Evolutionary conservation across 371 early-diverging fungal genomes (phyloP), one percentile per base, ranked within the genome.

Genomic region (Mucor indicus): DNA sequence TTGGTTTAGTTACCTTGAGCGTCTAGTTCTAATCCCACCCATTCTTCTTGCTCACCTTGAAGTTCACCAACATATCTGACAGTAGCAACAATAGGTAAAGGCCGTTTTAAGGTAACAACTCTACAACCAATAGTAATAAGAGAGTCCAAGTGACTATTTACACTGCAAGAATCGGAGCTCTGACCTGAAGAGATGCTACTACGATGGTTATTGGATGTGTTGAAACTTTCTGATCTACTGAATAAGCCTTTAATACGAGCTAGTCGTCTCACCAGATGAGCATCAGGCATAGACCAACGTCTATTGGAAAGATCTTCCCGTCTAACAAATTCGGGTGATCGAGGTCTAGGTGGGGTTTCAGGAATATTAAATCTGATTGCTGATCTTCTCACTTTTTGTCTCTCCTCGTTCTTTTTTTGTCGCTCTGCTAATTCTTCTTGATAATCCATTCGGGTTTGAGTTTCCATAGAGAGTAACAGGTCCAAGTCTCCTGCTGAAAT

Each of bases 1-100:
- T n/a, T n/a, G n/a, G n/a, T n/a, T n/a, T n/a, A n/a, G n/a, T n/a
- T 64, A 73, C 74, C 74, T 60, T 65, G 53, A 33, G 59, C 48
- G 32, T 64, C 61, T 16, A 74, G 49, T 50, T 74, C 75, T 25
- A 74, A 62, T 7, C 75, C 75, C 29, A 69, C 44, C 65, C 65
- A 67, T 31, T 67, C 62, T n/a, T n/a, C n/a, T n/a, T n/a, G n/a
- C 33, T 60, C 63, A 13, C 46, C 47, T 32, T 51, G 57, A 20
- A 70, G 58, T 31, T 55, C 38, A n/a, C 75, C 75, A 23, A 67
- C 55, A 30, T 55, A 74, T 19, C 66, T 65, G 7, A 74, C 68
- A 17, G 47, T 49, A 3, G 63, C 75, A 40, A 60, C 55, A n/a
- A 58, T 65, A 5, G 63, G 65, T 6, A 67, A 39, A 13, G 70